Conservation (phyloP, 805 yeast genomes). For the Wickerhamomyces subpelliculosus region DNA sequence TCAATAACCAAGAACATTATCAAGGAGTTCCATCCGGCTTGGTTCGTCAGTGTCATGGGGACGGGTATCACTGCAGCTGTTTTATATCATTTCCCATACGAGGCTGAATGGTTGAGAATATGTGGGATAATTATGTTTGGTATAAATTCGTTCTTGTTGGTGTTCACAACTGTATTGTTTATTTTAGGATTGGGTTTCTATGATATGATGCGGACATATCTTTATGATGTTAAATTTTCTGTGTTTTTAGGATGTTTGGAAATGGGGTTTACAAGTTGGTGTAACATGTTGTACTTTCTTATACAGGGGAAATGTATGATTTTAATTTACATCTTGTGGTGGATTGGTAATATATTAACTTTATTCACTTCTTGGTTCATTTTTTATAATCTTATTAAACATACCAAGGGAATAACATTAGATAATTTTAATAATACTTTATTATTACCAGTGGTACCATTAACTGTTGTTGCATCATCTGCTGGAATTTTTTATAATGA, state of each 20-base stretch:
- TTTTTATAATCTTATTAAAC: constrained; percentile 28
- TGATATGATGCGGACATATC: constrained; percentile 18
- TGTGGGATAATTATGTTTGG: constrained; percentile 61
- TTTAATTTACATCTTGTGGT: constrained; percentile 61
- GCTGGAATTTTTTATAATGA: constrained; percentile 48
- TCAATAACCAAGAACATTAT: not conserved
- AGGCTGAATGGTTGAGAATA: constrained; percentile 47
- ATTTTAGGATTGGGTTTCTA: constrained; percentile 32
- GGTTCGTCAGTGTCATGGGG: constrained; percentile 81
- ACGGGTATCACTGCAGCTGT: constrained; percentile 65
- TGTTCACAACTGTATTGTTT: constrained; percentile 36
- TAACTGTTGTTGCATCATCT: constrained; percentile 69
- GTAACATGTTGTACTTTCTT: constrained; percentile 46
- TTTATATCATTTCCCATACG: constrained; percentile 60
- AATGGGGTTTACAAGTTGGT: constrained; percentile 70
- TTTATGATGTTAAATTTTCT: constrained; percentile 38
- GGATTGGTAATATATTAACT: constrained; percentile 54
- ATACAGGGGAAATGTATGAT: constrained; percentile 30
- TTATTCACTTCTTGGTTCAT: constrained; percentile 56
- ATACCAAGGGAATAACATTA: not conserved
- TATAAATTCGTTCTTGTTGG: constrained; percentile 41
- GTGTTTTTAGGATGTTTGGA: constrained; percentile 73
- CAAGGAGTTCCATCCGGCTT: constrained; percentile 38
- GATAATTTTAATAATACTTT: constrained; percentile 44
- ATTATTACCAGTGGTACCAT: constrained; percentile 70